Evolutionary conservation across 1,284 basidiomycete genomes (phyloP), one percentile per base, ranked within the genome.

Genomic region (Blastosporella zonata): DNA sequence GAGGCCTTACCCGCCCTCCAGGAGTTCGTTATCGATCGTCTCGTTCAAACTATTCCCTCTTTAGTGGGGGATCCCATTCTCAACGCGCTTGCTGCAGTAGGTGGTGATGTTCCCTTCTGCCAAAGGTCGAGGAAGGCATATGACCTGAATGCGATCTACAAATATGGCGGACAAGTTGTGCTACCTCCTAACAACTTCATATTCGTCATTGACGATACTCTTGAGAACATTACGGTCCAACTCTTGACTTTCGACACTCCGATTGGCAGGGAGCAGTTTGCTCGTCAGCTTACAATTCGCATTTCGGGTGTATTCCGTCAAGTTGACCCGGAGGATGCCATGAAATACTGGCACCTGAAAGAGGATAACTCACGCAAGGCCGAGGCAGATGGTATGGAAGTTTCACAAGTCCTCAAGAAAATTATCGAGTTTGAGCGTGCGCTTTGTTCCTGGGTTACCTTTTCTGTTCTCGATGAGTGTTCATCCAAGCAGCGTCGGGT

Each of bases 261-360:
- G 0, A 46, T 52, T 3, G 75, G 77, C 0, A 57, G 62, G n/a
- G 63, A 69, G 28, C 68, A 71, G 52, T 56, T 79, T 15, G 67
- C 70, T 1, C 63, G 65, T 33, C 75, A 79, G 47, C 35, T 79
- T 22, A 78, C 76, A 0, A 45, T 67, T n/a, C 43, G 63, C 21
- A 38, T 66, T 3, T 72, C 67, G 44, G 59, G 62, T 31, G 59
- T 67, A 35, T 74, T 70, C 53, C 50, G 56, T 21, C 53, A 57
- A 27, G 65, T 78, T 23, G 67, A 75, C 33, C 69, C 74, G 0
- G 68, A 72, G 34, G 70, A 71, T 43, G 67, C 67, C 2, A 67
- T 79, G 13, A 58, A 60, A 23, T 63, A 66, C 43, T 68, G 74
- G 64, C 59, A 67, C 48, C 54, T 49, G 6, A 60, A 62, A 10